A percentile compares a stretch with the other conserved stretches of the same genome.
Conservation (phyloP, 768 basidiomycete species). For the Suillus bovinus region DNA sequence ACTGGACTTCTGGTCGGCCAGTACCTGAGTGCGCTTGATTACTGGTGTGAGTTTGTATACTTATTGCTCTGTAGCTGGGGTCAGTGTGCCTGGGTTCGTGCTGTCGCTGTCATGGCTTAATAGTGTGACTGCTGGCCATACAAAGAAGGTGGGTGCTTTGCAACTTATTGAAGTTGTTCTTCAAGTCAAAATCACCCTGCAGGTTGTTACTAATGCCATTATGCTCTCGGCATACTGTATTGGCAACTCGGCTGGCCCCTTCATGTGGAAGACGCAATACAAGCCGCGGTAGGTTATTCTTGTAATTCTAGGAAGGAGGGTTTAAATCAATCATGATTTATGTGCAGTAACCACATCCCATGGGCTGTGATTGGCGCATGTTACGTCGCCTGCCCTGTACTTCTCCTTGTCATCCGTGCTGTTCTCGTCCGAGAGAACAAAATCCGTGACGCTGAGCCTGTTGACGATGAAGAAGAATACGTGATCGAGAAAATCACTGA, state of each 20-base stretch:
- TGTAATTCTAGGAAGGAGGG: neutral
- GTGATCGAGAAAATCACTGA: conserved; percentile 48
- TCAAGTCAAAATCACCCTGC: neutral
- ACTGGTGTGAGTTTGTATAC: neutral
- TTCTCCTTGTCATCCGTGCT: conserved; percentile 40
- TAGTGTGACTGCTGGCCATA: conserved; percentile 63
- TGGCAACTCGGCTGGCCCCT: conserved; percentile 63
- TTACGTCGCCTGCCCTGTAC: conserved; percentile 49
- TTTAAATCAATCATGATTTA: neutral
- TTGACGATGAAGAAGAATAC: conserved; percentile 57
- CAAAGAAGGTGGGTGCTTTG: conserved; percentile 48
- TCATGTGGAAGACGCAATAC: conserved; percentile 70
- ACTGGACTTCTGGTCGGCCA: conserved; percentile 53
- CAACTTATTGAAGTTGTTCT: neutral
- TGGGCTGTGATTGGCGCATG: conserved; percentile 71
- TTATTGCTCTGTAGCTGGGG: conserved; percentile 30
- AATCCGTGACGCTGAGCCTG: conserved; percentile 50
- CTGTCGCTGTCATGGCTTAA: conserved; percentile 61
- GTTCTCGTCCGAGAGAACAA: conserved; percentile 38
- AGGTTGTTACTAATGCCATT: conserved; percentile 58
- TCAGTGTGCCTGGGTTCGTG: conserved; percentile 59
- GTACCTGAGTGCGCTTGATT: conserved; percentile 45
- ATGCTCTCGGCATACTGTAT: conserved; percentile 64
- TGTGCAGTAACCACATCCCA: conserved; percentile 58
- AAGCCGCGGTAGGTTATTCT: conserved; percentile 46